These are phyloP conservation scores for Trichocomaceae sp. DNA, from an alignment of 2,329 filamentous ascomycete genomes.

Conservation along the genomic window DNA sequence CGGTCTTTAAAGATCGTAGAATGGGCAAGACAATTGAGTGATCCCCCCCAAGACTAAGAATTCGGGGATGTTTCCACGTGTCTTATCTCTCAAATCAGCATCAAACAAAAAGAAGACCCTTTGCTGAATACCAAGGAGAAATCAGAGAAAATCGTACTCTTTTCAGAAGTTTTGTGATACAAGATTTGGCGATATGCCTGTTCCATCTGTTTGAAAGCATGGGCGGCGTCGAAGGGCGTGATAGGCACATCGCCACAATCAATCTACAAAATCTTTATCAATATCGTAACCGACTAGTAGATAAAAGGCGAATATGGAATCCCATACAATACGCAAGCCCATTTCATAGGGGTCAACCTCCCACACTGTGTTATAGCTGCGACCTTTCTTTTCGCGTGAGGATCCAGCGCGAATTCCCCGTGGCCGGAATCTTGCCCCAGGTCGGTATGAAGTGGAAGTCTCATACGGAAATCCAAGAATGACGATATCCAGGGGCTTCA, in stretches of 20 bases:
- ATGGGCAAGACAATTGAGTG: constrained; percentile 47
- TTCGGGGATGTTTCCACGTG: constrained; percentile 32
- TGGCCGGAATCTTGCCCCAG: constrained; percentile 34
- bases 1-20: constrained; percentile 37
- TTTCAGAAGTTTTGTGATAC: constrained; percentile 24
- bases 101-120: no score
- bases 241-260: constrained; percentile 47
- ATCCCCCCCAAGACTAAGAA: constrained; percentile 45
- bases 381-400: constrained; percentile 20
- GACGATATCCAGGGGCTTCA: neutral
- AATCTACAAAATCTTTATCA: constrained; percentile 44
- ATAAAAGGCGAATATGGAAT: constrained; percentile 21
- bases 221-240: constrained; percentile 44
- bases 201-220: constrained; percentile 43
- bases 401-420: constrained; percentile 27
- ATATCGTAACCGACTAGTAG: constrained; percentile 19
- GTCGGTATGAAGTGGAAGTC: constrained; percentile 17
- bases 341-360: constrained; percentile 26
- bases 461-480: constrained; percentile 6
- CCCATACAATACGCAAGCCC: constrained; percentile 39
- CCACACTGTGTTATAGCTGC: neutral
- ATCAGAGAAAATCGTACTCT: constrained; percentile 41
- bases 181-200: constrained; percentile 38
- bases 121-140: constrained; percentile 30
- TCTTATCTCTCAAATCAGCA: neutral